A percentile compares a stretch with the other conserved stretches of the same genome.
These are phyloP conservation scores for Melanomma pulvis-pyrius DNA, from an alignment of 495 filamentous ascomycete genomes.

Conservation along the genomic window DNA sequence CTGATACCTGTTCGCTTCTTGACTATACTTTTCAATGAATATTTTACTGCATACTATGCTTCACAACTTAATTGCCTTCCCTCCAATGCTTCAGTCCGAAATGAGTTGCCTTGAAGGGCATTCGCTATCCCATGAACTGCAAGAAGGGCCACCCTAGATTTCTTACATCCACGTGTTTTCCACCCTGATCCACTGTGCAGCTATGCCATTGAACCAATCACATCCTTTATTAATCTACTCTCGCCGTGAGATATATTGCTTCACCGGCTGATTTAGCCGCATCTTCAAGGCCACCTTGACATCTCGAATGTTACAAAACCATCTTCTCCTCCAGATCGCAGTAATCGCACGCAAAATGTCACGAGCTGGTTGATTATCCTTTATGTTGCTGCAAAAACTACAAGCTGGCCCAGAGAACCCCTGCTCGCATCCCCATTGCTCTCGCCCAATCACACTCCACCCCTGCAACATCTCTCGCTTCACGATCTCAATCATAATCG, in stretches of 20 bases:
- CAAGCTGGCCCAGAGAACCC: too few species aligned
- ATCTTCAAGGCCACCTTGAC: neutral
- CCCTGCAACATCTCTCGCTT: neutral
- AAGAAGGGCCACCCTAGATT: neutral
- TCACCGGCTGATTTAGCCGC: conserved; percentile 12
- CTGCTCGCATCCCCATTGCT: too few species aligned
- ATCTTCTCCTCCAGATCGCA: neutral
- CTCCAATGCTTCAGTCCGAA: too few species aligned
- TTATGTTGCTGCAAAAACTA: too few species aligned
- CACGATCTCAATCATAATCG: neutral
- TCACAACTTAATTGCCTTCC: too few species aligned
- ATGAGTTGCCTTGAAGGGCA: too few species aligned
- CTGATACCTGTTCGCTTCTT: neutral
- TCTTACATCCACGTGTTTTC: conserved; percentile 4
- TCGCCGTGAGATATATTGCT: neutral
- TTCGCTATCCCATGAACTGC: too few species aligned
- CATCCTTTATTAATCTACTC: neutral
- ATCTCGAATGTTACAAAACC: neutral
- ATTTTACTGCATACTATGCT: neutral
- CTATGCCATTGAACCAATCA: neutral
- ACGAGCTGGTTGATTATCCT: too few species aligned
- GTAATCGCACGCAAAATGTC: too few species aligned
- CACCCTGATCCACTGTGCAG: neutral
- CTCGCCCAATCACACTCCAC: neutral
- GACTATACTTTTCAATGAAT: neutral